Evolutionary conservation across 768 basidiomycete species (phyloP), one percentile per base, ranked within the genome.

Genomic region (Pleurotus djamor): DNA sequence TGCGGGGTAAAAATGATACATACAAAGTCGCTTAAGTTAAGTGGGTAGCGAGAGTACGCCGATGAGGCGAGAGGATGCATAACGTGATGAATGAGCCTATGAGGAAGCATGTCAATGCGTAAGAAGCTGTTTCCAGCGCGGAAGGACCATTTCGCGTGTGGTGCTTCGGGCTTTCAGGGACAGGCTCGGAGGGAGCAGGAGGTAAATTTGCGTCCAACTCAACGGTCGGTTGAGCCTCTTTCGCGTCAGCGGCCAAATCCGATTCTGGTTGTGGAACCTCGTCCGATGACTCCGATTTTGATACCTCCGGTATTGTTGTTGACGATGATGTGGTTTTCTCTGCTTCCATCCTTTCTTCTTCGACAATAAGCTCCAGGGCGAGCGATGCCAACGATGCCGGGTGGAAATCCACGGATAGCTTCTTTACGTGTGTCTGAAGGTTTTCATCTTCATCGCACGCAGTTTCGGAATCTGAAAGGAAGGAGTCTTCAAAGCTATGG

Each of bases 31-130:
- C 28, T 28, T 63, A 69, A 32, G 66, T 70, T 58, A 70, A 50
- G 61, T 69, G 61, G 36, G 78, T 72, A 63, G 68, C 50, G 37
- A 84, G 72, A 33, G 80, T 77, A 57, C 82, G 74, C 58, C 78
- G 72, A 62, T 81, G 82, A 37, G 74, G 74, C 32, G 77, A 78
- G 59, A 83, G 63, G 60, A 83, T 68, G 63, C 76, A 84, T 34
- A 85, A 71, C 16, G 85, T 79, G 64, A 85, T 73, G 63, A 84
- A 80, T 28, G 84, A 77, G 45, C 85, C 85, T 48, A 85, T 70
- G 51, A 89, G 72, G 64, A 89, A 83, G 38, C 87, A 87, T 17
- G 86, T 79, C 58, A 83, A 68, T 54, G 82, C 69, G 65, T 76
- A 79, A 50, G 81, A 81, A 54, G 79, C 78, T 48, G 76, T 73